Percentiles rank a stretch among this genome's conserved stretches.
Evolutionary conservation across 495 filamentous ascomycete genomes (phyloP).

Genomic region (Cercophora newfieldiana): DNA sequence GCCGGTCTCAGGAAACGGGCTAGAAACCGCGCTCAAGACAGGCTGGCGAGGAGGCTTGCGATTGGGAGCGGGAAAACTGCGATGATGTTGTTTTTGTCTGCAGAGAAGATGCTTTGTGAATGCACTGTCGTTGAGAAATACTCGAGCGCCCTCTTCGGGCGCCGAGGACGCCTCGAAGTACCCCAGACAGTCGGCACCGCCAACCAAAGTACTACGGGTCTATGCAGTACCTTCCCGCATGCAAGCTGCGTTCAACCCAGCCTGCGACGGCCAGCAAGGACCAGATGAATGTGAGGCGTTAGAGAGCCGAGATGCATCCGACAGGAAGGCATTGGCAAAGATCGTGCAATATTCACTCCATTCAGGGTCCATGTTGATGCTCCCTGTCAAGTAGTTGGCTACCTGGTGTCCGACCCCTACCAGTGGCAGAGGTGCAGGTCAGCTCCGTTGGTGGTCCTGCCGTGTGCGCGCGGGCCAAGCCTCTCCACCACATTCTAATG

Average conservation of each 20-base stretch:
- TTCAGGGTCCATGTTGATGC: not conserved
- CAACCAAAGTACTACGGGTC: not conserved
- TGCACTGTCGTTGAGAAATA: no score
- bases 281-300: not conserved
- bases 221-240: not conserved
- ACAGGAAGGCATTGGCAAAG: not conserved
- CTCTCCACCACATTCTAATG: not conserved
- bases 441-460: not conserved
- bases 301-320: not conserved
- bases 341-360: not conserved
- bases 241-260: not conserved
- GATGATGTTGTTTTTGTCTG: not conserved
- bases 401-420: no score
- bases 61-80: not conserved
- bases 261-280: not conserved
- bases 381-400: not conserved
- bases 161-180: no score
- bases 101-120: no score
- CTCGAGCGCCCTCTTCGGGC: no score
- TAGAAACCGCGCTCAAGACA: not conserved
- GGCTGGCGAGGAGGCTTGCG: not conserved
- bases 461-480: slow-evolving; percentile 4
- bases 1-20: not conserved
- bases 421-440: not conserved
- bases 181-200: not conserved